Base-by-base conservation (phyloP, 371 early-diverging fungal genomes). In the Mortierella sp. region DNA sequence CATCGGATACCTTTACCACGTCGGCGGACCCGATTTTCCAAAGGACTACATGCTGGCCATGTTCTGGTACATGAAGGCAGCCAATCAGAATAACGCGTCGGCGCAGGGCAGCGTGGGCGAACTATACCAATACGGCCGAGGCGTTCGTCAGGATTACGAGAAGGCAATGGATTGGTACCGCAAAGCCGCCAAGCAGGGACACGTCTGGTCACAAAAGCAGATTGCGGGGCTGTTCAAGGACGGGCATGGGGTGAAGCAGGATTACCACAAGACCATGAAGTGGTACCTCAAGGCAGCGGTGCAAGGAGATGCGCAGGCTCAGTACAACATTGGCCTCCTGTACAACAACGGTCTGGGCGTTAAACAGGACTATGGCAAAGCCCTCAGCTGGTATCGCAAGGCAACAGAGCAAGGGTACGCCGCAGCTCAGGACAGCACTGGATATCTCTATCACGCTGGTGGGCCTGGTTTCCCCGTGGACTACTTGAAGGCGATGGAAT, bases 41-140 rank as follows among this genome's bases (percentile, higher is more conserved):
- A 89, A 94, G 77, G 89, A 91, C 50, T 68, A 77, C 2, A 69
- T 78, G 19, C 31, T 13, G 65, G 94, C 95, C 4, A 85, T 94
- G 63, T 82, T 86, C 43, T 94, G 92, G 91, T 95, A 93, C 80
- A 73, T 75, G 41, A 68, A 75, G 63, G 85, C 94, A 10, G 94
- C 94, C 34, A 85, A 80, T 50, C 83, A 86, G 64, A 94, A 94
- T 7, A 92, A 93, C 84, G 85, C 90, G 53, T 89, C 89, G 65
- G 95, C 95, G 16, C 93, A 93, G 79, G 92, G 93, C 87, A 85
- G 87, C 26, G 77, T 96, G 8, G 95, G 94, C 47, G 89, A 89
- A 79, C 88, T 91, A 74, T 92, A 93, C 79, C 93, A 93, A 76
- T 89, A 91, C 70, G 95, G 95, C n/a, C 26, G n/a, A 63, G 87